Percentiles rank a stretch among this genome's conserved stretches.
These are phyloP conservation scores for Hortaea werneckii DNA, from an alignment of 2,329 filamentous ascomycete species.

Conservation along the genomic window DNA sequence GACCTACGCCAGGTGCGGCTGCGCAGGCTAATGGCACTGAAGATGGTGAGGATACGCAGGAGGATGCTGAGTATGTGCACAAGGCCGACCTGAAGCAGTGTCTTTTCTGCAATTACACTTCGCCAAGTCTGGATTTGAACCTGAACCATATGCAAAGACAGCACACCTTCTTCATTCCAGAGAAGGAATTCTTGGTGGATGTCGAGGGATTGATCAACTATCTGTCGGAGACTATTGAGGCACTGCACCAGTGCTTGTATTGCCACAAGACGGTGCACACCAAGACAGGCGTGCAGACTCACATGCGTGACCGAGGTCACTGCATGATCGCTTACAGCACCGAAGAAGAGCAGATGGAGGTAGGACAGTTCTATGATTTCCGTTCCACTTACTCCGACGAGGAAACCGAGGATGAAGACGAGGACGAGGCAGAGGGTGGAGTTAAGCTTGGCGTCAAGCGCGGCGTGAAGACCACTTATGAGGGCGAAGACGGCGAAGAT, in stretches of 20 bases:
- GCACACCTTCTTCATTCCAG: constrained; percentile 94
- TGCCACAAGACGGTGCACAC: constrained; percentile 77
- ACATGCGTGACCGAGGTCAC: constrained; percentile 95
- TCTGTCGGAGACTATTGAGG: constrained; percentile 68
- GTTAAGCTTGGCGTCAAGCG: constrained; percentile 61
- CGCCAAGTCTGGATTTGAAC: constrained; percentile 65
- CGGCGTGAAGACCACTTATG: constrained; percentile 32
- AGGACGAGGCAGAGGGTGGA: constrained; percentile 41
- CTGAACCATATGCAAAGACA: constrained; percentile 81
- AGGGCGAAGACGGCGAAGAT: constrained; percentile 43
- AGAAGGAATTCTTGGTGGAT: constrained; percentile 73
- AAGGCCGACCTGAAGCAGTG: constrained; percentile 46
- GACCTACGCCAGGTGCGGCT: neutral
- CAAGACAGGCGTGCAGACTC: constrained; percentile 74
- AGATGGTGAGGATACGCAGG: constrained; percentile 22
- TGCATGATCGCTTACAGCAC: constrained; percentile 91
- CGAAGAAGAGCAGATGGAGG: constrained; percentile 82
- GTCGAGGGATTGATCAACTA: constrained; percentile 70
- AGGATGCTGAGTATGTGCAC: constrained; percentile 21
- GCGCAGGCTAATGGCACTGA: constrained; percentile 20
- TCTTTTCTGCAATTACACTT: constrained; percentile 86
- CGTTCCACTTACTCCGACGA: constrained; percentile 85
- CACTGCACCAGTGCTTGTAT: constrained; percentile 74
- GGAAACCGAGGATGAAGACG: constrained; percentile 42
- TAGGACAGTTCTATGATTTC: constrained; percentile 97